Percentiles rank a stretch among this genome's conserved stretches.
These are phyloP conservation scores for Groenewaldozyma sp. DNA, from an alignment of 1,139 yeast genomes.

Conservation along the genomic window DNA sequence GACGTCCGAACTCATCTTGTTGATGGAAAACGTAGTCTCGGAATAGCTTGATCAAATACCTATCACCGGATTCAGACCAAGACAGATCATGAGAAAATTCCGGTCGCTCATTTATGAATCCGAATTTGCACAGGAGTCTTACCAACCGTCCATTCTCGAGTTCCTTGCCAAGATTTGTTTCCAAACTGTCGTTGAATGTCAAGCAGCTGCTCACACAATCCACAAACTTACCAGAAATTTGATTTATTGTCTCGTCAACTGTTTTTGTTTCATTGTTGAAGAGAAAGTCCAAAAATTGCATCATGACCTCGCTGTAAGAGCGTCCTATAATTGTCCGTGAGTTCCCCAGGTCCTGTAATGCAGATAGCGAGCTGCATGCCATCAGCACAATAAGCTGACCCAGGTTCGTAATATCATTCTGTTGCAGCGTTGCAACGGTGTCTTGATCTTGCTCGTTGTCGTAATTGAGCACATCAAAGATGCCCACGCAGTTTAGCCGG, in stretches of 20 bases:
- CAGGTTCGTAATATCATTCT: conserved; percentile 45
- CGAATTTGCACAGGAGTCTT: conserved; percentile 70
- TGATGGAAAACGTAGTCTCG: conserved; percentile 83
- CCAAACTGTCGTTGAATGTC: conserved; percentile 53
- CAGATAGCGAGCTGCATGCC: conserved; percentile 30
- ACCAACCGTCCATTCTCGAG: conserved; percentile 84
- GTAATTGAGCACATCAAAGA: conserved; percentile 53
- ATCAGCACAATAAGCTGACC: conserved; percentile 54
- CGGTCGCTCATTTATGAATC: conserved; percentile 69
- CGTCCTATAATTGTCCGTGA: conserved; percentile 16
- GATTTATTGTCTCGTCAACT: conserved; percentile 11
- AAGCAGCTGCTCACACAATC: conserved; percentile 41
- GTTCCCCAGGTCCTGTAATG: conserved; percentile 18
- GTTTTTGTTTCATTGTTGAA: conserved; percentile 8
- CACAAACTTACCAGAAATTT: conserved; percentile 20
- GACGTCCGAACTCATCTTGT: conserved; percentile 64
- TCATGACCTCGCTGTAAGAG: conserved; percentile 13
- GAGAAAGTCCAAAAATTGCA: conserved; percentile 14
- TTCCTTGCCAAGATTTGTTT: conserved; percentile 58
- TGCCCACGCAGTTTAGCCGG: conserved; percentile 62
- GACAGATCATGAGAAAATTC: conserved; percentile 46
- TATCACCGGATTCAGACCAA: conserved; percentile 71
- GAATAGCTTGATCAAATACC: conserved; percentile 68
- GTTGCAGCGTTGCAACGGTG: conserved; percentile 33
- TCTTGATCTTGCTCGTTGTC: conserved; percentile 28